Evolutionary conservation across 202 grass and related monocot genomes (phyloP).

Genomic region (Panicum hallii): DNA sequence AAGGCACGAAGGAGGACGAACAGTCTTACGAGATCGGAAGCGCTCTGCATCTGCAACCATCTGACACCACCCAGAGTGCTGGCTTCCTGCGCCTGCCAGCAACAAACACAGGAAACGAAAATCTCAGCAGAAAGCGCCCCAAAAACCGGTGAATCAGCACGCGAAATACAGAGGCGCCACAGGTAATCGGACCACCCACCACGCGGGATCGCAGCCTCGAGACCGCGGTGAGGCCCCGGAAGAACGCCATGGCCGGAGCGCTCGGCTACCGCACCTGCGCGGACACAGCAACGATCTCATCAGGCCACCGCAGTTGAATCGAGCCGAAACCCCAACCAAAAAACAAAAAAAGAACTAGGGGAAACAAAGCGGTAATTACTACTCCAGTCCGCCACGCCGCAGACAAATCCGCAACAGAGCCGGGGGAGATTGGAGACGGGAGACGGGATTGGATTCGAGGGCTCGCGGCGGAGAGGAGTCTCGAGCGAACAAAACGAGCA

Average conservation of each 20-base stretch:
- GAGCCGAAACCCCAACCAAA: not conserved
- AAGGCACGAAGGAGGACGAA: not conserved
- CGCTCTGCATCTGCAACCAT: constrained; percentile 93
- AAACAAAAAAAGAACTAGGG: no score
- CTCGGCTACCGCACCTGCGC: constrained; percentile 47
- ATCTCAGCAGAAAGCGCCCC: not conserved
- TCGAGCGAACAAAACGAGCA: not conserved
- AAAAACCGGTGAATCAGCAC: not conserved
- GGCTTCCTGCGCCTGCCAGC: constrained; percentile 67
- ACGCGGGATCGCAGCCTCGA: constrained; percentile 88
- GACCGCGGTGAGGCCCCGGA: constrained; percentile 70
- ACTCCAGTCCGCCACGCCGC: not conserved
- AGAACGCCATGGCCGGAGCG: constrained; percentile 78
- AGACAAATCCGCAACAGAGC: constrained; percentile 6
- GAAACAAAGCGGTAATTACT: not conserved
- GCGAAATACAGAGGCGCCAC: not conserved
- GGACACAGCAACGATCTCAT: constrained; percentile 5
- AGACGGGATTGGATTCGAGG: not conserved
- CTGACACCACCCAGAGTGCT: constrained; percentile 75
- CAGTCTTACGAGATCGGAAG: constrained; percentile 76
- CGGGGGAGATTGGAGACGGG: not conserved
- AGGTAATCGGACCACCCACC: constrained; percentile 56
- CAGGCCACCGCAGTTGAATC: not conserved
- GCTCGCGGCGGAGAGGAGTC: not conserved
- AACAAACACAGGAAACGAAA: constrained; percentile 15